Evolutionary conservation across 148 eudicot species (phyloP).

Genomic region (Polygonum maritimum): DNA sequence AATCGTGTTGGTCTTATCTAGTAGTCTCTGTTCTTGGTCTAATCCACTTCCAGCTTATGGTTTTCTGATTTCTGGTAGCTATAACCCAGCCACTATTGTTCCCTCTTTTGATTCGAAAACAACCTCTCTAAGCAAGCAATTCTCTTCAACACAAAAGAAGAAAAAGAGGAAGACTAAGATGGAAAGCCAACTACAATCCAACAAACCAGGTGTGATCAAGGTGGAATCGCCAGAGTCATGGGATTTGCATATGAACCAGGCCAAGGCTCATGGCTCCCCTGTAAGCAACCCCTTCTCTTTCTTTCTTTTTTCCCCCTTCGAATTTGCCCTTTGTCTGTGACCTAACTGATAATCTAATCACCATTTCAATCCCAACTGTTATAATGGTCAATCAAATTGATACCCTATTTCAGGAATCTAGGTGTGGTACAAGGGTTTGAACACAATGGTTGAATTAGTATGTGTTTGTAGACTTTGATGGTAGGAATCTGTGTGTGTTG

Average conservation of each 20-base stretch:
- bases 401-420: neutral
- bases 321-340: neutral
- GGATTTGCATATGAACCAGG: conserved; percentile 39
- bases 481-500: neutral
- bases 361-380: neutral
- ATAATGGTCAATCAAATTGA: neutral
- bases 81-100: neutral
- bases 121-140: neutral
- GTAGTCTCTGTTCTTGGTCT: neutral
- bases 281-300: conserved; percentile 24
- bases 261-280: conserved; percentile 38
- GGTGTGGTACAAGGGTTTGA: neutral
- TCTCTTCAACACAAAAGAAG: neutral
- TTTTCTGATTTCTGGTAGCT: neutral
- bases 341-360: too few relatives aligned
- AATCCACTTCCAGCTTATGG: neutral
- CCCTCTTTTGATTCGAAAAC: neutral
- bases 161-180: conserved; percentile 8
- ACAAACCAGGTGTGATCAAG: conserved; percentile 30
- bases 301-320: neutral
- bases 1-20: conserved; percentile 1
- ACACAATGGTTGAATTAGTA: neutral
- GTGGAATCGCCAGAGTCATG: conserved; percentile 45
- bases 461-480: neutral
- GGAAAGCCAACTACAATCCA: conserved; percentile 23